Evolutionary conservation across 176 grass and related monocot genomes (phyloP).

Genomic region (Lolium rigidum): DNA sequence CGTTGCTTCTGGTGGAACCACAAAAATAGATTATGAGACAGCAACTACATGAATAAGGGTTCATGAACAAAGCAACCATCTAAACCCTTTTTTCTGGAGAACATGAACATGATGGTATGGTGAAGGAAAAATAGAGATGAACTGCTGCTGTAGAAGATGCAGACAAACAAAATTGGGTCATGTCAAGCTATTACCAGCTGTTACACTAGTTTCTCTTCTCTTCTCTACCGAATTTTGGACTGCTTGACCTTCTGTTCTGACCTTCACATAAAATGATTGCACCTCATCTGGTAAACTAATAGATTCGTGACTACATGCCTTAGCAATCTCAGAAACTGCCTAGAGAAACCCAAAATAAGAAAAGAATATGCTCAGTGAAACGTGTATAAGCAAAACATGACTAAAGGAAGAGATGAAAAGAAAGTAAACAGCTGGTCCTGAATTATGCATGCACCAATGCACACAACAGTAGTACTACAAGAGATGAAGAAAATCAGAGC

Average conservation of each 20-base stretch:
- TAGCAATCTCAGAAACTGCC: conserved; percentile 87
- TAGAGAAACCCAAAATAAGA: conserved; percentile 50
- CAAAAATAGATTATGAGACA: conserved; percentile 35
- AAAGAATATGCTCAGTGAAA: conserved; percentile 36
- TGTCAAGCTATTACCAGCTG: conserved; percentile 70
- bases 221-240: conserved; percentile 58
- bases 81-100: conserved; percentile 7
- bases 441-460: conserved; percentile 9
- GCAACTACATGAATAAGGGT: conserved; percentile 6
- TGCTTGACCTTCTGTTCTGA: conserved; percentile 61
- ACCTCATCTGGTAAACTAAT: conserved; percentile 67
- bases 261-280: conserved; percentile 52
- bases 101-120: conserved; percentile 9
- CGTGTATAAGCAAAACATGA: neutral
- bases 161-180: conserved; percentile 32
- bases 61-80: conserved; percentile 20
- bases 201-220: conserved; percentile 39
- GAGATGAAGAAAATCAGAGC: conserved; percentile 2
- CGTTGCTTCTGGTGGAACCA: conserved; percentile 53
- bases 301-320: conserved; percentile 76
- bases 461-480: conserved; percentile 14
- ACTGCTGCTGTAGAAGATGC: conserved; percentile 11
- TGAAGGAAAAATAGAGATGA: neutral
- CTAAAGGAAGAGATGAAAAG: conserved; percentile 29
- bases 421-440: neutral